These are phyloP conservation scores for Fraxinus paxiana DNA, from an alignment of 305 asterid genomes.

Conservation along the genomic window DNA sequence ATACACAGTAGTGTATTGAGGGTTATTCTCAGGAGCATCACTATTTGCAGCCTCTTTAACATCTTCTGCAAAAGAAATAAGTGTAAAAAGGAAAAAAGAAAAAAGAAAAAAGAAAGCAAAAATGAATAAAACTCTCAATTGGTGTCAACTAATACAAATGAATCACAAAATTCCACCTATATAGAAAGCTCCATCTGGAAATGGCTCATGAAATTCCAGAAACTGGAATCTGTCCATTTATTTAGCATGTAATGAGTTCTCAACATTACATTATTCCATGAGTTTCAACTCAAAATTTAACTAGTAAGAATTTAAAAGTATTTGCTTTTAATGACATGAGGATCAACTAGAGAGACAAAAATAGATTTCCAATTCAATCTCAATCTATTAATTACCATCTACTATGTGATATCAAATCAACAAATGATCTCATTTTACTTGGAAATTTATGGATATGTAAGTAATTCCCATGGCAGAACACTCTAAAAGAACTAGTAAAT, in stretches of 20 bases:
- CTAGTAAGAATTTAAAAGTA: not conserved
- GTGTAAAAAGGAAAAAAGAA: not conserved
- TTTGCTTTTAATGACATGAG: not conserved
- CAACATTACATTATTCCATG: not conserved
- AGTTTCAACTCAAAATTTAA: not conserved
- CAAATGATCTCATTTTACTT: not conserved
- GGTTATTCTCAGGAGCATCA: conserved; percentile 91
- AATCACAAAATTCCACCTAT: conserved; percentile 2
- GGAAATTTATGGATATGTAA: not conserved
- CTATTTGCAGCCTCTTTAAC: conserved; percentile 58
- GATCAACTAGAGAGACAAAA: not conserved
- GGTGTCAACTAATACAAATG: not conserved
- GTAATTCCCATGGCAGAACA: not conserved
- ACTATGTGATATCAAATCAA: not conserved
- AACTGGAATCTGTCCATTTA: not conserved
- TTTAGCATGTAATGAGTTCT: not conserved
- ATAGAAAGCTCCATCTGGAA: not conserved
- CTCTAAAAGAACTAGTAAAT: not conserved
- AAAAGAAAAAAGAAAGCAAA: not conserved
- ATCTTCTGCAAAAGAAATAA: conserved; percentile 51
- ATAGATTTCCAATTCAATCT: not conserved
- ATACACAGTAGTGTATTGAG: conserved; percentile 80
- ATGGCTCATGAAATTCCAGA: not conserved
- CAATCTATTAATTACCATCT: not conserved
- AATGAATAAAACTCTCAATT: not conserved